Base-by-base conservation (phyloP, 768 basidiomycete genomes). In the Suillus tomentosus region DNA sequence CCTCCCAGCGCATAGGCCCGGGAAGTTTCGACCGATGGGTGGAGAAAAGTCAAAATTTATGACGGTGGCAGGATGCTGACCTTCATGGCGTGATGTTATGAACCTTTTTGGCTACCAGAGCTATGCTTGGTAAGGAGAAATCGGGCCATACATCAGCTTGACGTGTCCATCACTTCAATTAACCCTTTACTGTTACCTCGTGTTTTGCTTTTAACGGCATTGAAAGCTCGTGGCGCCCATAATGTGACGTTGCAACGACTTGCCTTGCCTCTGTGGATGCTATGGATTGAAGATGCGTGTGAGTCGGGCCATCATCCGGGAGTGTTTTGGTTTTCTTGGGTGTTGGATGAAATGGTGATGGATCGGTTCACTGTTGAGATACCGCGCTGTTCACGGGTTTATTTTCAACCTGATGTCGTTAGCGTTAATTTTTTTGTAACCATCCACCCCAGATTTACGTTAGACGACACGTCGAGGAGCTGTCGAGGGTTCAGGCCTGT, bases 361-460 rank as follows among this genome's bases (percentile, higher is more conserved):
- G 17, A 40, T 42, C 39, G 40, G 57, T 58, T 3, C 31, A 19
- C 31, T 42, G 11, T 58, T 58, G 42, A 13, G 24, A 58, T 0
- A 17, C 57, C 57, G 40, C 17, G 9, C 8, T 57, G 39, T 57
- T 15, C 39, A 24, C 10, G 40, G 22, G 40, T 31, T 3, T 58
- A 42, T 42, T 24, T 58, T 58, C 24, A 42, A 58, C 39, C 40
- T 19, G 6, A 39, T 57, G 22, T 57, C 39, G 56, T 57, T 8
- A 57, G 22, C 9, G 15, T 57, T 56, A 9, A 39, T 39, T 14
- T 39, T 3, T 14, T 57, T 22, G 57, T 42, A 58, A 42, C 57
- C 24, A 58, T 31, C 10, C 56, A 27, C 40, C 27, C 57, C 57
- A 58, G 57, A 27, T 58, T 56, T 58, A 58, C 57, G 57, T 58